A percentile compares a stretch with the other conserved stretches of the same genome.
Conservation (phyloP, 192 early-diverging fungal species). For the Coemansia sp. region DNA sequence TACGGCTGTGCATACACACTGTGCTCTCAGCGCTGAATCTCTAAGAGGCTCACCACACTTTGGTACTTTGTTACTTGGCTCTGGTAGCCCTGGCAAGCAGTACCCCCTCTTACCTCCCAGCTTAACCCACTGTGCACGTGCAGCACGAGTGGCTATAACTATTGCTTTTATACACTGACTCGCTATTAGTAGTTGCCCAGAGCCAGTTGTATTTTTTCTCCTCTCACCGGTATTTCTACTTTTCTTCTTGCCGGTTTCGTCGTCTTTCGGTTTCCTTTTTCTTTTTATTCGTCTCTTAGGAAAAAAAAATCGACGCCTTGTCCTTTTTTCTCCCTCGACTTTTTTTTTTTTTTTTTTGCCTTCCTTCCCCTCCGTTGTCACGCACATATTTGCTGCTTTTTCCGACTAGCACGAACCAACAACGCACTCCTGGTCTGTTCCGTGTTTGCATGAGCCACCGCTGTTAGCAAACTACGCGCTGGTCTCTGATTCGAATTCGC, state of each 20-base stretch:
- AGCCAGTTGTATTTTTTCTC: constrained; percentile 12
- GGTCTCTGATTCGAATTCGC: constrained; percentile 13
- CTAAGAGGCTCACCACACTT: neutral
- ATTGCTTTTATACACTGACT: neutral
- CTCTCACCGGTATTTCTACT: neutral
- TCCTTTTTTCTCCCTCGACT: constrained; percentile 1
- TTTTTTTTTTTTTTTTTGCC: neutral
- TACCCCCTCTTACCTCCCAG: neutral
- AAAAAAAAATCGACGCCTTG: neutral
- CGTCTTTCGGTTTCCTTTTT: neutral
- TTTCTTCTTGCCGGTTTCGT: constrained; percentile 2
- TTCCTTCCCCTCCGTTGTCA: neutral
- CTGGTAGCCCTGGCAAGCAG: constrained; percentile 3
- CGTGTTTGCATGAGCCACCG: neutral
- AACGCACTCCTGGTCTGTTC: neutral
- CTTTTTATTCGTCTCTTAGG: too few species aligned
- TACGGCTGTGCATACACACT: constrained; percentile 5
- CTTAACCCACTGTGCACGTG: constrained; percentile 5
- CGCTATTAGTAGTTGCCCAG: neutral
- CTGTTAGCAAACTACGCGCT: neutral
- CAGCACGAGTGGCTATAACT: constrained; percentile 1
- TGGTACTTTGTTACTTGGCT: constrained; percentile 5
- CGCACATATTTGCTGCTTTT: constrained; percentile 1
- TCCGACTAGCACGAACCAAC: neutral
- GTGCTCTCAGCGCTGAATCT: constrained; percentile 1